Evolutionary conservation across 2,329 filamentous ascomycete species (phyloP).

Genomic region (Xylariaceae sp.): DNA sequence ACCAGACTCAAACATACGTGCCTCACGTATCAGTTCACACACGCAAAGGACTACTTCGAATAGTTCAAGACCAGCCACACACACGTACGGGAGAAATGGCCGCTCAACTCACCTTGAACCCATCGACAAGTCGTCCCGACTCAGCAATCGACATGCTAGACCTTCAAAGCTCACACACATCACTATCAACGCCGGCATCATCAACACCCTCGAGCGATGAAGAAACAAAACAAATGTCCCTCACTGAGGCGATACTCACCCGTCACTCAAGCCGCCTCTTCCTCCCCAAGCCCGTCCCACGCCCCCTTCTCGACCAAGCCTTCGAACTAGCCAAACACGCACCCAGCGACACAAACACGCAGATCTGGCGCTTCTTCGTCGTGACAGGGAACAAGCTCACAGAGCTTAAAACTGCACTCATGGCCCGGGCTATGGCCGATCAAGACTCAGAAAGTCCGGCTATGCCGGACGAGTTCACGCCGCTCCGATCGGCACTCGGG

Average conservation of each 20-base stretch:
- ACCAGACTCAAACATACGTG: too few species aligned
- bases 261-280: constrained; percentile 19
- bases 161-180: neutral
- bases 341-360: constrained; percentile 24
- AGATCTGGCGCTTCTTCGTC: constrained; percentile 21
- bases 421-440: constrained; percentile 1
- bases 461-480: constrained; percentile 9
- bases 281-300: constrained; percentile 12
- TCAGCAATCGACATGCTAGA: neutral
- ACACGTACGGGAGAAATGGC: neutral
- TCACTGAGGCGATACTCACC: constrained; percentile 20
- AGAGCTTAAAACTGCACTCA: constrained; percentile 10
- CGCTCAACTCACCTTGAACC: neutral
- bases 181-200: too few species aligned
- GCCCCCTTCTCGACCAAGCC: constrained; percentile 4
- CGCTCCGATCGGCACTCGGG: constrained; percentile 17
- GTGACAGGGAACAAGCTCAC: constrained; percentile 9
- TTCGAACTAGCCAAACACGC: constrained; percentile 17
- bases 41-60: too few species aligned
- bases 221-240: constrained; percentile 7
- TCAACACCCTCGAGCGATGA: neutral
- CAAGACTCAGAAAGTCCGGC: constrained; percentile 1
- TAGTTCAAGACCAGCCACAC: neutral
- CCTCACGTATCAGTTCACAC: too few species aligned
- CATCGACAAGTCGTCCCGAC: neutral